phyloP scores from a whole-genome alignment of 345 rosid species.

The Bruguiera parviflora region DNA sequence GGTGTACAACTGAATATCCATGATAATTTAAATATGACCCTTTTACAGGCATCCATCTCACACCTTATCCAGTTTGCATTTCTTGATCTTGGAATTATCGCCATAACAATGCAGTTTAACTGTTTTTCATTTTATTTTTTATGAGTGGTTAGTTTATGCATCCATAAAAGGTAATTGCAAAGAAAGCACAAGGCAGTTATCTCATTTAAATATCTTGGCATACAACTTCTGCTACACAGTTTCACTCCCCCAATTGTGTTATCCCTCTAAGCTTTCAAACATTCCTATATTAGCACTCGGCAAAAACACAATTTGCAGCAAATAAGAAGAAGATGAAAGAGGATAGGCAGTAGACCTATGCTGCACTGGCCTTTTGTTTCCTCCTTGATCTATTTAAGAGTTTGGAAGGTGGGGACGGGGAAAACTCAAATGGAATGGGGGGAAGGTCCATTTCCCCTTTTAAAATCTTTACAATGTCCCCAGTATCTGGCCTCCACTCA shows the following conservation, averaged over 20 bases:
- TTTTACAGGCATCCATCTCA: background rate
- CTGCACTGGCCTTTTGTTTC: slow-evolving; percentile 49
- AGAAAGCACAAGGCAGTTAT: slow-evolving; percentile 14
- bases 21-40: background rate
- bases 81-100: background rate
- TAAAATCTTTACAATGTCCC: slow-evolving; percentile 72
- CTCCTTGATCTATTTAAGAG: slow-evolving; percentile 51
- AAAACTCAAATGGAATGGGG: slow-evolving; percentile 63
- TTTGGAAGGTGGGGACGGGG: slow-evolving; percentile 86
- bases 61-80: background rate
- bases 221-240: slow-evolving; percentile 13
- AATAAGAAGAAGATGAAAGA: slow-evolving; percentile 6
- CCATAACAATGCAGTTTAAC: background rate
- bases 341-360: slow-evolving; percentile 31
- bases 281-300: slow-evolving; percentile 16
- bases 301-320: slow-evolving; percentile 8
- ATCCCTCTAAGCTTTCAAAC: slow-evolving; percentile 1
- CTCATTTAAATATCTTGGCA: slow-evolving; percentile 15
- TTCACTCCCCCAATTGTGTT: slow-evolving; percentile 3
- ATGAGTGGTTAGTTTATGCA: slow-evolving; percentile 11
- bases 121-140: background rate
- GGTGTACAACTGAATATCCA: background rate
- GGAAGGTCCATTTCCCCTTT: slow-evolving; percentile 88
- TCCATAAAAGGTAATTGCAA: slow-evolving; percentile 3
- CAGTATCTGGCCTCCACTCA: slow-evolving; percentile 77